phyloP scores from a whole-genome alignment of 2,329 filamentous ascomycete genomes.

The Magnaporthales sp. region DNA sequence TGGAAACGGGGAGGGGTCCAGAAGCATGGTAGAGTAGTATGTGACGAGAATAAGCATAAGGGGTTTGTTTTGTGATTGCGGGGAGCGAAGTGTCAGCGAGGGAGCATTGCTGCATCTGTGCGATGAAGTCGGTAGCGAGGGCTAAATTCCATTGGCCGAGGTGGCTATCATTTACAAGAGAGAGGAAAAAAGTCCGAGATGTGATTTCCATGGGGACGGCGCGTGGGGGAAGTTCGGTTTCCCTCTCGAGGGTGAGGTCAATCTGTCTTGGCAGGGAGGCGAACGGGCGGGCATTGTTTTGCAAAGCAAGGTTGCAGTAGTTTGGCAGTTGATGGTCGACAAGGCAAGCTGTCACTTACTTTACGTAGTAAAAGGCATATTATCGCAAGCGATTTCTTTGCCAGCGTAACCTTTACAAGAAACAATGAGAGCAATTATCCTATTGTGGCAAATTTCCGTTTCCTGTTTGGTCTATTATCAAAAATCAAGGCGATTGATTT shows the following conservation, averaged over 20 bases:
- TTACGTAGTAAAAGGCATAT: too few species aligned
- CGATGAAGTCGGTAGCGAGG: neutral
- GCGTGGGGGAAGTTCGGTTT: neutral
- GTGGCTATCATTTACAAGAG: neutral
- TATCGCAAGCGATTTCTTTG: neutral
- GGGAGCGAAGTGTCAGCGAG: neutral
- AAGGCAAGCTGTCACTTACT: neutral
- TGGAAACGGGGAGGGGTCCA: too few species aligned
- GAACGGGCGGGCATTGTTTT: neutral
- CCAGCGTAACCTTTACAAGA: neutral
- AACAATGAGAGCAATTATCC: neutral
- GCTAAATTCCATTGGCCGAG: neutral
- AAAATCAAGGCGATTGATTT: too few species aligned
- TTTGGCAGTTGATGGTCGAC: neutral
- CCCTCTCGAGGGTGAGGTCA: neutral
- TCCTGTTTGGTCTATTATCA: neutral
- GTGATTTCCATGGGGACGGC: neutral
- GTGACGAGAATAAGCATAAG: neutral
- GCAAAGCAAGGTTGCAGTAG: too few species aligned
- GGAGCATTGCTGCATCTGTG: neutral
- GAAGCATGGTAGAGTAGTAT: neutral
- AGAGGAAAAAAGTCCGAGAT: neutral
- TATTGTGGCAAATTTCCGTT: neutral
- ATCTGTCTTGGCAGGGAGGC: neutral
- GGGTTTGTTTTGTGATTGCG: neutral